A percentile compares a stretch with the other conserved stretches of the same genome.
phyloP scores from a whole-genome alignment of 768 basidiomycete species.

The Pisolithus microcarpus region DNA sequence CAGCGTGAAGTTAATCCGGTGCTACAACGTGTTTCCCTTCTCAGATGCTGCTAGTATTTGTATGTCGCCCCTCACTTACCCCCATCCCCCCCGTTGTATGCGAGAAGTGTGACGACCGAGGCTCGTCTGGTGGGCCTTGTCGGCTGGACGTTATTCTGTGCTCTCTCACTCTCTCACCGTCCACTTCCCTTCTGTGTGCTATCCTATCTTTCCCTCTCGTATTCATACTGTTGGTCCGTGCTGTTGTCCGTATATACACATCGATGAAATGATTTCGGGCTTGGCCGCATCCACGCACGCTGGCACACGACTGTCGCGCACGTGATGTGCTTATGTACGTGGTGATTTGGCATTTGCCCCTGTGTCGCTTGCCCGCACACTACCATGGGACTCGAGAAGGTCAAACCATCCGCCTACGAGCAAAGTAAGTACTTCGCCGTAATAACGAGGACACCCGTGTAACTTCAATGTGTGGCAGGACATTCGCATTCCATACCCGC shows the following conservation, averaged over 20 bases:
- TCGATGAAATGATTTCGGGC: slow-evolving; percentile 18
- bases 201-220: slow-evolving; percentile 18
- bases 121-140: slow-evolving; percentile 5
- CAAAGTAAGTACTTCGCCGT: slow-evolving; percentile 10
- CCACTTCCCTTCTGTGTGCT: slow-evolving; percentile 11
- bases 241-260: slow-evolving; percentile 26
- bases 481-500: slow-evolving; percentile 25
- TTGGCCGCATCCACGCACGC: no score
- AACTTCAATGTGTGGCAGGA: slow-evolving; percentile 7
- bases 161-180: slow-evolving; percentile 8
- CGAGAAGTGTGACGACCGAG: slow-evolving; percentile 24
- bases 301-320: slow-evolving; percentile 11
- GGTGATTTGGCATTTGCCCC: background rate
- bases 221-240: slow-evolving; percentile 16
- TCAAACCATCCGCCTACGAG: slow-evolving; percentile 9
- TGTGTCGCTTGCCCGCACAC: background rate
- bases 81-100: slow-evolving; percentile 13
- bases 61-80: slow-evolving; percentile 1
- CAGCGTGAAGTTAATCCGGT: background rate
- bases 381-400: background rate
- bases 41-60: slow-evolving; percentile 15
- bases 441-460: background rate
- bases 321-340: slow-evolving; percentile 1
- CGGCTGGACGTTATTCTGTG: slow-evolving; percentile 4
- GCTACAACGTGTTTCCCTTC: background rate